Conservation (phyloP, 1,284 basidiomycete species). For the Puccinia coronata region DNA sequence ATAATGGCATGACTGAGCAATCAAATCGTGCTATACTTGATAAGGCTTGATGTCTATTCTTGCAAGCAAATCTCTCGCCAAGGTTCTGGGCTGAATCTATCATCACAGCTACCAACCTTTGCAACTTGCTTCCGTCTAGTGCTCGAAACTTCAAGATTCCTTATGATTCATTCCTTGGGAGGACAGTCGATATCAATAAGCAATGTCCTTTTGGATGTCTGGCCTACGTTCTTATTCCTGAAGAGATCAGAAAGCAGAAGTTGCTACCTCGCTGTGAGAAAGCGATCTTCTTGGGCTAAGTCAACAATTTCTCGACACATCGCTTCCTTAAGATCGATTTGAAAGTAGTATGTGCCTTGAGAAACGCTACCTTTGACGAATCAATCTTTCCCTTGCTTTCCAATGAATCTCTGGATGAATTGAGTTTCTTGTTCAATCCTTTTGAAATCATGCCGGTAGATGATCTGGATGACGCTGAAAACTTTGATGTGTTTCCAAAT, state of each 20-base stretch:
- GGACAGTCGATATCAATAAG: neutral
- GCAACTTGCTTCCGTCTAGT: neutral
- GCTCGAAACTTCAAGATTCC: neutral
- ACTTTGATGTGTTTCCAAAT: too few species aligned
- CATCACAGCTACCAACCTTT: neutral
- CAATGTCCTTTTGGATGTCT: neutral
- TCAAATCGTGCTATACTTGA: neutral
- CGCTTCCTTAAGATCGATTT: neutral
- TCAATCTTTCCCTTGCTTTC: neutral
- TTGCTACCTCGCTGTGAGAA: neutral
- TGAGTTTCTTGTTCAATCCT: neutral
- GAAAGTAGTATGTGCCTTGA: neutral
- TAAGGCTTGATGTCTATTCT: neutral
- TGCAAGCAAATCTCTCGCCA: neutral
- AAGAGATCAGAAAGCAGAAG: neutral
- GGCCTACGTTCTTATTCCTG: neutral
- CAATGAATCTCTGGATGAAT: neutral
- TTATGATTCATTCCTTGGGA: neutral
- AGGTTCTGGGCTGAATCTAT: conserved; percentile 4
- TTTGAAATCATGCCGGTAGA: neutral
- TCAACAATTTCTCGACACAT: neutral
- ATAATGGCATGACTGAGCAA: neutral
- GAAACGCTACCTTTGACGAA: neutral
- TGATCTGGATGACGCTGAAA: too few species aligned
- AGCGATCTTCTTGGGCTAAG: neutral